Percentiles rank a stretch among this genome's conserved stretches.
Evolutionary conservation across 306 rosid species (phyloP).

Genomic region (Comarum palustre): DNA sequence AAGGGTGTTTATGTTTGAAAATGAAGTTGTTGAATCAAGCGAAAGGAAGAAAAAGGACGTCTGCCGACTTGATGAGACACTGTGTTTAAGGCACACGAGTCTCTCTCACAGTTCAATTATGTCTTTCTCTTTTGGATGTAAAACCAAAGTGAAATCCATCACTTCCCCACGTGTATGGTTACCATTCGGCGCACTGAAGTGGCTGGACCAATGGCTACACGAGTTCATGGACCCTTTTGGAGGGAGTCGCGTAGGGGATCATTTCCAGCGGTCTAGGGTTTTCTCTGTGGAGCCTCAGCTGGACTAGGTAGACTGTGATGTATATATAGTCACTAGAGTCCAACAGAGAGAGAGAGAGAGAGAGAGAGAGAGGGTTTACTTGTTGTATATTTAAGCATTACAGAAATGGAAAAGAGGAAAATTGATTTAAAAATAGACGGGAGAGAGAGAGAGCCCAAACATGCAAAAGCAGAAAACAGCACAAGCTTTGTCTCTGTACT

Average conservation of each 20-base stretch:
- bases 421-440: background rate
- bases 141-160: too few relatives aligned
- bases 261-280: background rate
- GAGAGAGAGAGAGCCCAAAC: background rate
- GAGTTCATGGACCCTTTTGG: background rate
- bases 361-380: background rate
- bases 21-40: background rate
- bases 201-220: background rate
- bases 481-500: constrained; percentile 35
- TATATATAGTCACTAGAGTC: constrained; percentile 21
- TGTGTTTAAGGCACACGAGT: background rate
- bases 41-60: background rate
- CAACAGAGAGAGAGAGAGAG: background rate
- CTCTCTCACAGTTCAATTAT: background rate
- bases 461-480: constrained; percentile 25
- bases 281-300: background rate
- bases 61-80: constrained; percentile 14
- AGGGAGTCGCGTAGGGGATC: background rate
- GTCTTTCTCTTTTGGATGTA: background rate
- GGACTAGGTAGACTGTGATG: constrained; percentile 5
- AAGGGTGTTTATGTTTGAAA: background rate
- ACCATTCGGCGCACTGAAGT: too few relatives aligned
- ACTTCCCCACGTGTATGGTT: background rate
- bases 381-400: background rate
- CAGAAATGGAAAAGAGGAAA: background rate